Base-by-base conservation (phyloP, 495 filamentous ascomycete genomes). In the Xylaria nigripes region DNA sequence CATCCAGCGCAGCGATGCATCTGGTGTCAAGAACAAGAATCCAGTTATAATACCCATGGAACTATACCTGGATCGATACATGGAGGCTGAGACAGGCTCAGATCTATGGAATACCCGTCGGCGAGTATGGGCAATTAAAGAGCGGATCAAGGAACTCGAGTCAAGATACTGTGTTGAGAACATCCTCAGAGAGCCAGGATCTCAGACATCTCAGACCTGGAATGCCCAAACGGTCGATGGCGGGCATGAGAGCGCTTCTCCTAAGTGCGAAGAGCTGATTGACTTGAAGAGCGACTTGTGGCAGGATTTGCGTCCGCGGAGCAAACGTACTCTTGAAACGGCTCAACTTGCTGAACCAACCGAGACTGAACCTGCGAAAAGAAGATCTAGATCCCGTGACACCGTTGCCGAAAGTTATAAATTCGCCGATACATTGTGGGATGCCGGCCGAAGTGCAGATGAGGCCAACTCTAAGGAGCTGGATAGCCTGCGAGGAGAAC, bases 11-110 rank as follows among this genome's bases (percentile, higher is more conserved):
- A 83, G 90, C 80, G 46, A 83, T 45, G 59, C 61, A 50, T 15
- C 87, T 48, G 71, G 75, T 0, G 84, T 77, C 62, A 96, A 96
- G 58, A 89, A 89, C 9, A 82, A 84, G 24, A 83, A 90, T 46
- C 86, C 87, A 36, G 74, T 97, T 18, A 72, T 78, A 12, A 77
- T 98, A 21, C 78, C 81, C 16, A 83, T 92, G 47, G 82, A 77
- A 2, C 80, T 98, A 29, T 96, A 86, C 64, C 74, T 98, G 45
- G 93, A 97, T 69, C 81, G 91, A 13, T 98, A 92, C 67, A 85
- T 94, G 76, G 86, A 93, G 46, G 67, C 72, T 0, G 78, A 77
- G 2, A 72, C 76, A 27, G 71, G 80, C 24, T 76, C 78, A 0
- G 66, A 75, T 3, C 67, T 93, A 2, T 75, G 84, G 64, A 62